Base-by-base conservation (phyloP, 371 early-diverging fungal genomes). In the Agmasoma carcini region DNA sequence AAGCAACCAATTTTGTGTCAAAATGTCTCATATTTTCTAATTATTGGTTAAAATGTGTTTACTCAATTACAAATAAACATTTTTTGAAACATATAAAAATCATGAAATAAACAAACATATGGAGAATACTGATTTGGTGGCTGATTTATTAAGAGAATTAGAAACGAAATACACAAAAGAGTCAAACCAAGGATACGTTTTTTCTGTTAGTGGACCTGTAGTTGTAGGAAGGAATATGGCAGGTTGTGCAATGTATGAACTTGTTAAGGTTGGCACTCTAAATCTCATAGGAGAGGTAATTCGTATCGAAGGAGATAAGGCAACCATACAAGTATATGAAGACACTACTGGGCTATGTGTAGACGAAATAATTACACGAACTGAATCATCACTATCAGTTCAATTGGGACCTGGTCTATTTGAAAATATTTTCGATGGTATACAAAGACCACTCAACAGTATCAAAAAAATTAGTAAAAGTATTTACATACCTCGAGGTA, bases 321-420 rank as follows among this genome's bases (percentile, higher is more conserved):
- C 88, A 15, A 96, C 97, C 26, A 86, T 99, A 61, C 97, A 99
- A 77, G 97, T 99, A 19, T 99, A 99, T 80, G 99, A 99, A 74
- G 99, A 99, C 77, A 99, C 99, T 50, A 81, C 87, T 84, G 98
- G 98, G 69, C 77, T 98, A 55, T 88, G 87, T 26, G 90, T 95
- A 22, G 94, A 94, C 38, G 99, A 99, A 80, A 90, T 91, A 7
- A 95, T 99, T 41, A 79, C 90, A 30, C 80, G 85, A 73, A 88
- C 95, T 20, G 91, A 92, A 50, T 87, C 87, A 72, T 97, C 97
- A 36, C 76, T 99, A 51, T 95, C 94, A 15, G 96, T 92, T 29
- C 97, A 99, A 77, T 80, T 99, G 27, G 99, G 99, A 19, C 99
- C 99, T 55, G 98, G 87, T 78, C 80, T 98, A 34, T 85, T 89